Percentiles rank a stretch among this genome's conserved stretches.
phyloP scores from a whole-genome alignment of 805 yeast genomes.

The Metschnikowia peoriensis region DNA sequence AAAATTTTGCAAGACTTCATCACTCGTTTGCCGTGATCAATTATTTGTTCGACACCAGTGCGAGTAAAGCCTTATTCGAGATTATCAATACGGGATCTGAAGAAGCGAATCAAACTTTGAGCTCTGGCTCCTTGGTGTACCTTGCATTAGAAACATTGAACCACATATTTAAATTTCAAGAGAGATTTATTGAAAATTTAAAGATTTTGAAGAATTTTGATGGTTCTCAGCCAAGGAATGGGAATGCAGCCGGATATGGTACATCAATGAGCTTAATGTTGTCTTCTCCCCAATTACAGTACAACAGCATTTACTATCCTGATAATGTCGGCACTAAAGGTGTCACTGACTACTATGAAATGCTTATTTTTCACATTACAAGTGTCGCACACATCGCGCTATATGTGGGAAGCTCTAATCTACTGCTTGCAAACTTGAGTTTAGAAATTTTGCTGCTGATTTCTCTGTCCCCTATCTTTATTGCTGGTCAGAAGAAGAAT shows the following conservation, averaged over 20 bases:
- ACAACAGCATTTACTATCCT: constrained; percentile 39
- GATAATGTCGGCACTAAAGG: constrained; percentile 56
- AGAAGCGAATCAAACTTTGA: constrained; percentile 42
- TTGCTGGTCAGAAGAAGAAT: constrained; percentile 20
- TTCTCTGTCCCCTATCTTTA: constrained; percentile 49
- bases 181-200: constrained; percentile 53
- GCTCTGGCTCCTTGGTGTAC: constrained; percentile 34
- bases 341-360: constrained; percentile 63
- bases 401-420: constrained; percentile 61
- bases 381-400: constrained; percentile 72
- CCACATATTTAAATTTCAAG: constrained; percentile 51
- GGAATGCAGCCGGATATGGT: constrained; percentile 22
- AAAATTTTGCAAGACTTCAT: constrained; percentile 52
- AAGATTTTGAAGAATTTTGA: constrained; percentile 47
- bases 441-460: constrained; percentile 53
- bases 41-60: constrained; percentile 57
- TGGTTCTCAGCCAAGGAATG: constrained; percentile 3
- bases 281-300: constrained; percentile 20
- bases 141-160: constrained; percentile 46
- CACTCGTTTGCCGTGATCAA: constrained; percentile 69
- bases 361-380: constrained; percentile 67
- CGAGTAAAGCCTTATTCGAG: constrained; percentile 54
- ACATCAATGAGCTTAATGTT: constrained; percentile 30
- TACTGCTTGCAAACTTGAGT: constrained; percentile 50
- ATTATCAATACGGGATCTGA: constrained; percentile 64